Evolutionary conservation across 2,329 filamentous ascomycete genomes (phyloP), one percentile per base, ranked within the genome.

Genomic region (Daldinia eschscholtzii): DNA sequence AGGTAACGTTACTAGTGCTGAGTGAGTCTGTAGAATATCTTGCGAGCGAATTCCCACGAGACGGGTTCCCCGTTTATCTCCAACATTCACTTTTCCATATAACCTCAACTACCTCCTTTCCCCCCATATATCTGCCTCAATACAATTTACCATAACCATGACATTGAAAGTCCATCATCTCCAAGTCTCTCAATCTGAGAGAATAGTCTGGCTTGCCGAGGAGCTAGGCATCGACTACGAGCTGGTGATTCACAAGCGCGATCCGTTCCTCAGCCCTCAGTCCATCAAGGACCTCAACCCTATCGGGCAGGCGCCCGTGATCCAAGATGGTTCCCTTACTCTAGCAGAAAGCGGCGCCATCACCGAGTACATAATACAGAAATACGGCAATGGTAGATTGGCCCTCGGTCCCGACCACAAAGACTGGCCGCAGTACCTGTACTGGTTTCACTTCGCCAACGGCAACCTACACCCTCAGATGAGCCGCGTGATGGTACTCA

Each of bases 1-100:
- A 48, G 44, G 44, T 48, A 48, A 48, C 44, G 44, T 48, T 48
- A 48, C 44, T 48, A 48, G 44, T n/a, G 44, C 44, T 48, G 44
- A 48, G 44, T 28, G 44, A 48, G 23, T 3, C 15, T 48, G 12
- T 28, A 48, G 44, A n/a, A 48, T 48, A 48, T 48, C 23, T 48
- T 48, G 23, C 13, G 44, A 28, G 5, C 13, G 23, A n/a, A 28
- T 48, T 48, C 23, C 44, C 5, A 6, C 4, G 9, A n/a, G 13
- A 4, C 13, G 15, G 44, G 28, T 13, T 48, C 28, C 12, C 23
- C 44, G 6, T n/a, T 12, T 48, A 6, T 15, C 44, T 28, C 13
- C 13, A 48, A 26, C 20, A 15, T 26, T 4, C 20, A 48, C 12
- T 4, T 28, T 26, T n/a, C 23, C 42, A 6, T 48, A 48, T 48